Base-by-base conservation (phyloP, 129 eudicot genomes). In the Saposhnikovia divaricata region DNA sequence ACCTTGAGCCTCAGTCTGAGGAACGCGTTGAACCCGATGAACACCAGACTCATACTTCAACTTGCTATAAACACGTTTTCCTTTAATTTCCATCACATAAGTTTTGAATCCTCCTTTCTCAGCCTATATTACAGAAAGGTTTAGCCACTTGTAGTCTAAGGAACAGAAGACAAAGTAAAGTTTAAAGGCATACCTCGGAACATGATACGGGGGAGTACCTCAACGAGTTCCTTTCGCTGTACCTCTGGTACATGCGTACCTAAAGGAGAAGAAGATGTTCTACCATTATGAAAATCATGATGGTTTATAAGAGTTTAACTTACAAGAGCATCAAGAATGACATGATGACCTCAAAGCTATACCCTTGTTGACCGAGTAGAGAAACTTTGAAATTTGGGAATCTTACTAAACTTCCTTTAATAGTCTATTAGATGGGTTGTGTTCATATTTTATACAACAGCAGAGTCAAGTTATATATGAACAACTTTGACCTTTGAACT, bases 1-100 rank as follows among this genome's bases (percentile, higher is more conserved):
- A 14, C 99, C 99, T 86, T 96, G 99, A 81, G 97, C 80, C 91
- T 96, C 99, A 63, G 99, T 96, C 79, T 85, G 93, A 87, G 99
- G 99, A 79, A 96, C 99, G 55, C 99, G 99, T 78, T 96, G 99
- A 75, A 96, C 99, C 61, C 99, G 91, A 83, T 96, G 99, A 70
- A 96, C 99, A 70, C 99, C 99, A 53, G 99, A 96, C 87, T 96
- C 99, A 40, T 89, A 96, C 80, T 96, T 96, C 74, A 96, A 86
- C 86, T 96, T 96, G 93, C 99, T 96, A 81, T 96, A 96, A 66
- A 96, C 99, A 44, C 90, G 85, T 1, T 88, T 89, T 68, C 99
- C 99, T 91, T 92, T 92, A 61, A 96, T 89, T 88, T 96, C 99
- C 99, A 96, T 96, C 75, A 96, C 98, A 83, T 85, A 92, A 2